Conservation (phyloP, 108 stramenopile species). For the Cyclostephanos invisitatus region DNA sequence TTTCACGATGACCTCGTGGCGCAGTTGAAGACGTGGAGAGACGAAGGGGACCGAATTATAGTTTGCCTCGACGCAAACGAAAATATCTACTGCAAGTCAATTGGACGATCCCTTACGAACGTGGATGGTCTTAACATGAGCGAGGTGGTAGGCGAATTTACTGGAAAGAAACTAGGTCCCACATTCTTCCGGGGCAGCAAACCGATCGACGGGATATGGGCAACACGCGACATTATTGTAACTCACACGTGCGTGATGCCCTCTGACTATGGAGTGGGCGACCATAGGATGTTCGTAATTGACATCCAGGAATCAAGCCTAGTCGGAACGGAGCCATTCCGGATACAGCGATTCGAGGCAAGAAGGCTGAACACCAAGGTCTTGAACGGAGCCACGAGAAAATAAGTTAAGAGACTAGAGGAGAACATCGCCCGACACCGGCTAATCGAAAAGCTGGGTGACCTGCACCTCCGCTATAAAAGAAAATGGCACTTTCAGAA, state of each 20-base stretch:
- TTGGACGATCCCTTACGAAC: background rate
- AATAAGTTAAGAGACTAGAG: background rate
- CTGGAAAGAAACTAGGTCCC: background rate
- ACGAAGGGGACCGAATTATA: background rate
- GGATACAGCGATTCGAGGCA: background rate
- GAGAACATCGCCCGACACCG: background rate
- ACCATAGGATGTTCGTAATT: constrained; percentile 3
- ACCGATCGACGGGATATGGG: constrained; percentile 18
- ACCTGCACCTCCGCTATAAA: too few relatives aligned
- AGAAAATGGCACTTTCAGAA: background rate
- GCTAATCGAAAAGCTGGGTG: background rate
- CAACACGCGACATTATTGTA: constrained; percentile 8
- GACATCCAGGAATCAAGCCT: background rate
- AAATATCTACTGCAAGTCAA: background rate
- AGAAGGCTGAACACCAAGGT: background rate
- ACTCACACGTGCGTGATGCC: constrained; percentile 1
- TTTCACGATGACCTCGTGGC: too few relatives aligned
- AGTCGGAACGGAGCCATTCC: background rate
- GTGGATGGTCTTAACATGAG: background rate
- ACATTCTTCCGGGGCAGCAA: background rate
- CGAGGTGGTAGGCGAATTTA: background rate
- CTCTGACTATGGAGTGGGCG: constrained; percentile 4
- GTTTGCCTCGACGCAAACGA: background rate
- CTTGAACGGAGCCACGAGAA: background rate
- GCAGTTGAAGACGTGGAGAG: background rate